These are phyloP conservation scores for Gloeostereum incarnatum DNA, from an alignment of 768 basidiomycete species.

Conservation along the genomic window DNA sequence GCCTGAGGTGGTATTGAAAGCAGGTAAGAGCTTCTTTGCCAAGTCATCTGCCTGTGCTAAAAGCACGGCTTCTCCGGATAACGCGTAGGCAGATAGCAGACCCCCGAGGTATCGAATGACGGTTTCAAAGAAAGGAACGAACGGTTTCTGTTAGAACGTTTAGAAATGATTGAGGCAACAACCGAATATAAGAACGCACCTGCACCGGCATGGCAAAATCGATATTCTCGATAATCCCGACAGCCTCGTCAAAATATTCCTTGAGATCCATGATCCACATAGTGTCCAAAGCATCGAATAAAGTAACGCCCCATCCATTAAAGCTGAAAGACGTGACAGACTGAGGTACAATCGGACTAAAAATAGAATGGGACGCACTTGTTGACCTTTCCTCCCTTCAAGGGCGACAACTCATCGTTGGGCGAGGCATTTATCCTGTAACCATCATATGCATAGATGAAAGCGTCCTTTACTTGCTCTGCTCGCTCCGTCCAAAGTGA, in stretches of 20 bases:
- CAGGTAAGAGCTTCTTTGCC: constrained; percentile 50
- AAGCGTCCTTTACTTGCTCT: constrained; percentile 40
- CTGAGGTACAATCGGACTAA: not conserved
- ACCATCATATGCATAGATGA: constrained; percentile 45
- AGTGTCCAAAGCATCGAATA: constrained; percentile 77
- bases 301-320: constrained; percentile 55
- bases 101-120: constrained; percentile 77
- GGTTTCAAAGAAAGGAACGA: constrained; percentile 64
- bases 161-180: constrained; percentile 1
- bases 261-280: constrained; percentile 73
- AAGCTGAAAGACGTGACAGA: constrained; percentile 15
- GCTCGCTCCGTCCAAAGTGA: constrained; percentile 30
- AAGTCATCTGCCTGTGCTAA: constrained; percentile 61
- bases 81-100: constrained; percentile 68
- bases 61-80: constrained; percentile 55
- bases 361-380: constrained; percentile 30
- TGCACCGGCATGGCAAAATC: constrained; percentile 34
- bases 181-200: constrained; percentile 13
- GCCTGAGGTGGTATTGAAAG: constrained; percentile 54
- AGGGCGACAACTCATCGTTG: constrained; percentile 41
- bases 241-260: constrained; percentile 51
- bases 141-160: constrained; percentile 14
- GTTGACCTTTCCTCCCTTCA: constrained; percentile 32
- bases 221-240: constrained; percentile 37
- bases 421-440: constrained; percentile 41